phyloP scores from a whole-genome alignment of 73 alveolate species.

The Paramecium primaurelia region DNA sequence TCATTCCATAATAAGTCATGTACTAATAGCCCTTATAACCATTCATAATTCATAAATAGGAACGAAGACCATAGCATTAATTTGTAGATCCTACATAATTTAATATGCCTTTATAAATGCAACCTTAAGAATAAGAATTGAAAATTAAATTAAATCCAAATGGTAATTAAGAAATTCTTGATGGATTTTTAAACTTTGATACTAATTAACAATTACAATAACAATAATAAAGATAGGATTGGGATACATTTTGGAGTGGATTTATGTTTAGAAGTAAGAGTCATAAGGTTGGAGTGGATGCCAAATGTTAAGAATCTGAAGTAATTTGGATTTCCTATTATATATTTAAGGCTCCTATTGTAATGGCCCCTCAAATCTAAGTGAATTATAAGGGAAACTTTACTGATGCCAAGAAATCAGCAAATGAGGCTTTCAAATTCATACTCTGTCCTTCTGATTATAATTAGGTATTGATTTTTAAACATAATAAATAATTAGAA shows the following conservation, averaged over 20 bases:
- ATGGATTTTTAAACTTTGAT: neutral
- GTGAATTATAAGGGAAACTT: conserved; percentile 25
- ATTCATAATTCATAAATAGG: neutral
- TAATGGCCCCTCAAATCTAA: neutral
- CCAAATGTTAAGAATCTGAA: neutral
- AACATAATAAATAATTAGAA: neutral
- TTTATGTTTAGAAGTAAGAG: conserved; percentile 62
- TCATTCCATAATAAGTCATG: neutral
- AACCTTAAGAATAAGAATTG: neutral
- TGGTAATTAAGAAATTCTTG: neutral
- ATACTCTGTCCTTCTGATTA: neutral
- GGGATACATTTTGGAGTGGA: conserved; percentile 63
- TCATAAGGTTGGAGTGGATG: conserved; percentile 62
- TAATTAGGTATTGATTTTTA: neutral
- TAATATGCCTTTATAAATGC: neutral
- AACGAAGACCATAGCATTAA: neutral
- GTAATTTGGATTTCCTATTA: neutral
- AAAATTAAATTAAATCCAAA: neutral
- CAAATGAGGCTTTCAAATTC: conserved; percentile 1
- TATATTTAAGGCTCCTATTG: neutral
- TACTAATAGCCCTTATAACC: neutral
- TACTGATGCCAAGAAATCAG: neutral
- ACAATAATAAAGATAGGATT: neutral
- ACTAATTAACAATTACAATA: neutral
- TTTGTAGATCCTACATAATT: neutral